Conservation (phyloP, 2,329 filamentous ascomycete genomes). For the Fusarium lateritium region DNA sequence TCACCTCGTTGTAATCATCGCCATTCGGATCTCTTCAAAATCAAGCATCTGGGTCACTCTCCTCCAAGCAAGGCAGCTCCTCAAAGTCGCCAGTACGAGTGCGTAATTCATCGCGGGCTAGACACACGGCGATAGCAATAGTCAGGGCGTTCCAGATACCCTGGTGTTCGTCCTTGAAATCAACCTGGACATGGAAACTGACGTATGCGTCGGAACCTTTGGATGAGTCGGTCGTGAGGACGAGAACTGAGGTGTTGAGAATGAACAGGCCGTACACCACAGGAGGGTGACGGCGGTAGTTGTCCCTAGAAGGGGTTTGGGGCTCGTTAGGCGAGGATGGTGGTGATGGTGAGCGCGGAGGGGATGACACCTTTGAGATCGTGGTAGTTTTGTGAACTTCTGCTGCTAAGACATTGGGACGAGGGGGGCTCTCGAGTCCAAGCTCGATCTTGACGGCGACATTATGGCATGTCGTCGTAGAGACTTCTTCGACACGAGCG, state of each 20-base stretch:
- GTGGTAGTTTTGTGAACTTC: neutral
- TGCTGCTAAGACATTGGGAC: constrained; percentile 9
- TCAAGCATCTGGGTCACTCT: constrained; percentile 59
- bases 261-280: constrained; percentile 63
- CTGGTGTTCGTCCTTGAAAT: constrained; percentile 58
- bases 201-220: constrained; percentile 55
- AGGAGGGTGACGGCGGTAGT: constrained; percentile 54
- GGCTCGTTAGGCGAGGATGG: constrained; percentile 2
- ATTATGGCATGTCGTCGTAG: constrained; percentile 12
- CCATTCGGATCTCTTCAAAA: neutral
- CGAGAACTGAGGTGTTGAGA: constrained; percentile 56
- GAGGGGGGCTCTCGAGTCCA: constrained; percentile 27
- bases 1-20: neutral
- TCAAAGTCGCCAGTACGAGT: constrained; percentile 55
- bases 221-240: constrained; percentile 58
- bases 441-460: constrained; percentile 25
- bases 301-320: constrained; percentile 18
- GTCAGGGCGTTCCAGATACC: constrained; percentile 63
- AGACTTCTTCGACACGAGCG: constrained; percentile 30
- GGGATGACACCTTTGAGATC: neutral
- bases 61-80: constrained; percentile 46
- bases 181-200: constrained; percentile 60
- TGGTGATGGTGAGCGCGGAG: constrained; percentile 8
- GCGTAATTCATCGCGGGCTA: constrained; percentile 59
- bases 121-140: constrained; percentile 57